phyloP scores from a whole-genome alignment of 1,139 yeast genomes.

The Zygoascus sp. region DNA sequence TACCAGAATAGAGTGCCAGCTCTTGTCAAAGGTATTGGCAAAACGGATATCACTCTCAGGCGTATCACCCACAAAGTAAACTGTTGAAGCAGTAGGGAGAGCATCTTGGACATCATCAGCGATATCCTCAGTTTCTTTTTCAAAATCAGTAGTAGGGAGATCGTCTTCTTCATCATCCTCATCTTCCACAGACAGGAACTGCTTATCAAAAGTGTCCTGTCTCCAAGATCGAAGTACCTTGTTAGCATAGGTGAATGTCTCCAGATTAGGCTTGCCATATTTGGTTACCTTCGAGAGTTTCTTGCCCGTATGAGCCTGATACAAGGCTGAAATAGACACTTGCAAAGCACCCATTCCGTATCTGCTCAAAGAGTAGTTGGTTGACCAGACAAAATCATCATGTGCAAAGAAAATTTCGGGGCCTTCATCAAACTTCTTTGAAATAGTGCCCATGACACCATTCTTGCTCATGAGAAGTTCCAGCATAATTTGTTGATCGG shows the following conservation, averaged over 20 bases:
- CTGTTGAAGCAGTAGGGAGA: conserved; percentile 78
- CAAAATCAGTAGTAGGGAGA: conserved; percentile 20
- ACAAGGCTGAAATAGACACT: conserved; percentile 77
- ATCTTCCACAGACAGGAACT: conserved; percentile 17
- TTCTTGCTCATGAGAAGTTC: conserved; percentile 67
- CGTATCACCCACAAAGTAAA: conserved; percentile 88
- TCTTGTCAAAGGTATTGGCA: conserved; percentile 78
- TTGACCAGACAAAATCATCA: conserved; percentile 86
- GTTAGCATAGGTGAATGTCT: conserved; percentile 75
- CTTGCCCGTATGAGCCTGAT: conserved; percentile 73
- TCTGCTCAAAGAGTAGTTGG: conserved; percentile 71
- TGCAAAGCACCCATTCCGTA: conserved; percentile 90
- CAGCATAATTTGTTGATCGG: conserved; percentile 80
- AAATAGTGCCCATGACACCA: conserved; percentile 78
- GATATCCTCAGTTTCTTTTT: conserved; percentile 18
- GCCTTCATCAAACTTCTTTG: conserved; percentile 67
- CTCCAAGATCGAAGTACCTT: conserved; percentile 74
- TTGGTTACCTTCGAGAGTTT: conserved; percentile 65
- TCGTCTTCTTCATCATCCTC: conserved; percentile 8
- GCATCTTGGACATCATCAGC: conserved; percentile 28
- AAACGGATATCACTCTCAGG: conserved; percentile 86
- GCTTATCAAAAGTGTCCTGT: conserved; percentile 58
- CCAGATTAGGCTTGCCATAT: conserved; percentile 82
- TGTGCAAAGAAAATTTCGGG: conserved; percentile 83
- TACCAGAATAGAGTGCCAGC: conserved; percentile 80